phyloP scores from a whole-genome alignment of 371 early-diverging fungal species.

The Capniomyces stellatus region DNA sequence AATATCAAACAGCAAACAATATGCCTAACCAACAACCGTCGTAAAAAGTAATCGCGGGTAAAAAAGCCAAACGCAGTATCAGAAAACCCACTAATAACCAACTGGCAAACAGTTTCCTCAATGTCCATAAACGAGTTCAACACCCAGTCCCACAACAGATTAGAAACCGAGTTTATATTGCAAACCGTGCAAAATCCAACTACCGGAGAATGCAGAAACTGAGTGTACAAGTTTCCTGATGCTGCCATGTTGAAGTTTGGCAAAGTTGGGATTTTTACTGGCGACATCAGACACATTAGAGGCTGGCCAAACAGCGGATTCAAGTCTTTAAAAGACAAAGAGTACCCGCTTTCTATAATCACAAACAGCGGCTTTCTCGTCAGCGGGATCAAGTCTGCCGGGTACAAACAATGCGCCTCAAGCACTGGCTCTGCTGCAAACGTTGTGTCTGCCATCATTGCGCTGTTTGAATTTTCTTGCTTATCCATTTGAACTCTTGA shows the following conservation, averaged over 20 bases:
- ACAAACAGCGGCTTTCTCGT: slow-evolving; percentile 85
- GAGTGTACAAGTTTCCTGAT: slow-evolving; percentile 73
- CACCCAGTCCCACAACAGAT: slow-evolving; percentile 28
- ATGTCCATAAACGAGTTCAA: slow-evolving; percentile 18
- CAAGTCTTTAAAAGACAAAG: slow-evolving; percentile 50
- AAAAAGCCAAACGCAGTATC: not conserved
- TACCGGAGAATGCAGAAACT: slow-evolving; percentile 72
- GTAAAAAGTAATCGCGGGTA: slow-evolving; percentile 70
- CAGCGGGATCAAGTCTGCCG: slow-evolving; percentile 77
- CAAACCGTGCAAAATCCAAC: slow-evolving; percentile 53
- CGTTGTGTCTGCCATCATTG: slow-evolving; percentile 2
- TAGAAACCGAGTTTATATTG: slow-evolving; percentile 36
- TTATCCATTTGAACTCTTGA: not conserved
- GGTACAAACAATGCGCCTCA: slow-evolving; percentile 59
- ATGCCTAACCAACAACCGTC: slow-evolving; percentile 69
- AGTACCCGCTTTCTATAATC: slow-evolving; percentile 76
- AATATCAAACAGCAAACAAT: slow-evolving; percentile 54
- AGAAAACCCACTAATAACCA: slow-evolving; percentile 7
- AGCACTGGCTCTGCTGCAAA: slow-evolving; percentile 8
- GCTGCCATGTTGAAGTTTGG: slow-evolving; percentile 22
- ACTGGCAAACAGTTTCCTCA: too few species aligned
- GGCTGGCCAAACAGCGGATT: slow-evolving; percentile 75
- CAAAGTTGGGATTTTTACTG: slow-evolving; percentile 41
- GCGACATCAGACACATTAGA: slow-evolving; percentile 74
- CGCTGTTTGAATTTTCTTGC: not conserved